A percentile compares a stretch with the other conserved stretches of the same genome.
These are phyloP conservation scores for Peronosclerospora sorghi DNA, from an alignment of 352 stramenopile genomes.

Conservation along the genomic window DNA sequence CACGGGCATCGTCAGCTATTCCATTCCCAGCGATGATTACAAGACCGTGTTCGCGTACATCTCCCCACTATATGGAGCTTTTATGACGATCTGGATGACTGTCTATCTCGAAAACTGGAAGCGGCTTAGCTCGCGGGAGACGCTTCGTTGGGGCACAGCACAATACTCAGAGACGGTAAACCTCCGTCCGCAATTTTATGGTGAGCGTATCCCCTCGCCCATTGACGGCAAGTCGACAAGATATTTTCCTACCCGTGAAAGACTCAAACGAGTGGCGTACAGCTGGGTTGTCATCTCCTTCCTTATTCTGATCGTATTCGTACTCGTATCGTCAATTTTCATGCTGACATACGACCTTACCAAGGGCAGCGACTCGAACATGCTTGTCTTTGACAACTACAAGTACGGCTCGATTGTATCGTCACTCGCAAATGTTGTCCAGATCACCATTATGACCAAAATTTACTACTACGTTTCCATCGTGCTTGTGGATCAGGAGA, in stretches of 20 bases:
- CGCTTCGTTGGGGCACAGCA: constrained; percentile 76
- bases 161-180: constrained; percentile 60
- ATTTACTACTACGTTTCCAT: constrained; percentile 86
- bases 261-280: constrained; percentile 61
- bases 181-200: constrained; percentile 64
- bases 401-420: constrained; percentile 64
- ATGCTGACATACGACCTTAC: constrained; percentile 66
- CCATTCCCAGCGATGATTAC: constrained; percentile 31
- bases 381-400: constrained; percentile 49
- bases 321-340: constrained; percentile 67
- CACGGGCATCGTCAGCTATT: constrained; percentile 72
- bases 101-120: constrained; percentile 88
- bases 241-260: constrained; percentile 55
- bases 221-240: constrained; percentile 60
- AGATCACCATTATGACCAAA: constrained; percentile 87
- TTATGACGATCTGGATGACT: constrained; percentile 87
- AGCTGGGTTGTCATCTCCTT: constrained; percentile 70
- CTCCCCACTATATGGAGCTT: constrained; percentile 64
- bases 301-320: constrained; percentile 67
- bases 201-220: constrained; percentile 59
- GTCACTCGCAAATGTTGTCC: constrained; percentile 56
- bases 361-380: constrained; percentile 42
- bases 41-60: constrained; percentile 65
- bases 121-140: constrained; percentile 63
- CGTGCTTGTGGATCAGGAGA: constrained; percentile 88